Percentiles rank a stretch among this genome's conserved stretches.
These are phyloP conservation scores for Fusarium redolens DNA, from an alignment of 2,329 filamentous ascomycete genomes.

Conservation along the genomic window DNA sequence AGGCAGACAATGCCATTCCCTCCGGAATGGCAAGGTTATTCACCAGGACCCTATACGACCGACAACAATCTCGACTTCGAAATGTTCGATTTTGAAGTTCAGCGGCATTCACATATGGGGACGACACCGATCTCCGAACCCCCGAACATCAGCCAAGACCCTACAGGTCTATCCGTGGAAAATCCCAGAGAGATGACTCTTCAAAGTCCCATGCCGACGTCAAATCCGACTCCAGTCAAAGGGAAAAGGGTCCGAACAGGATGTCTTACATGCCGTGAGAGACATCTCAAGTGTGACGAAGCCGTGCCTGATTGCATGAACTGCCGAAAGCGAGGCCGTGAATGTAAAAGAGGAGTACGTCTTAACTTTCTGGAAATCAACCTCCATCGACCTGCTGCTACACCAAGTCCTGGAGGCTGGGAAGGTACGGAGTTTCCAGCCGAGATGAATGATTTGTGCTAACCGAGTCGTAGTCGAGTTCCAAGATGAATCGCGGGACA, in stretches of 20 bases:
- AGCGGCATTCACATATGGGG: conserved; percentile 12
- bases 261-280: conserved; percentile 88
- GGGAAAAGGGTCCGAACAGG: conserved; percentile 89
- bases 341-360: conserved; percentile 86
- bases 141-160: conserved; percentile 12
- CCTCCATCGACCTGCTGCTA: conserved; percentile 73
- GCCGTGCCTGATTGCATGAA: conserved; percentile 74
- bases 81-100: conserved; percentile 7
- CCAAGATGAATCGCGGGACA: conserved; percentile 87
- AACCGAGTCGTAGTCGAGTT: conserved; percentile 70
- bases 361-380: conserved; percentile 93
- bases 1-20: conserved; percentile 30
- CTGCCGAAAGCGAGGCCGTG: conserved; percentile 86
- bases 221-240: conserved; percentile 37
- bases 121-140: conserved; percentile 12
- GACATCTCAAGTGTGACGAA: conserved; percentile 93
- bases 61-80: conserved; percentile 4
- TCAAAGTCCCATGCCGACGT: conserved; percentile 10
- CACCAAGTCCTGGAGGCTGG: conserved; percentile 36
- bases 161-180: conserved; percentile 10
- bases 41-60: conserved; percentile 15
- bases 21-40: conserved; percentile 27
- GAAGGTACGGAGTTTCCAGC: conserved; percentile 36
- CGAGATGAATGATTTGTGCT: conserved; percentile 3
- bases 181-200: conserved; percentile 23